Evolutionary conservation across 2,329 filamentous ascomycete genomes (phyloP).

Genomic region (Ploettnerulaceae sp.): DNA sequence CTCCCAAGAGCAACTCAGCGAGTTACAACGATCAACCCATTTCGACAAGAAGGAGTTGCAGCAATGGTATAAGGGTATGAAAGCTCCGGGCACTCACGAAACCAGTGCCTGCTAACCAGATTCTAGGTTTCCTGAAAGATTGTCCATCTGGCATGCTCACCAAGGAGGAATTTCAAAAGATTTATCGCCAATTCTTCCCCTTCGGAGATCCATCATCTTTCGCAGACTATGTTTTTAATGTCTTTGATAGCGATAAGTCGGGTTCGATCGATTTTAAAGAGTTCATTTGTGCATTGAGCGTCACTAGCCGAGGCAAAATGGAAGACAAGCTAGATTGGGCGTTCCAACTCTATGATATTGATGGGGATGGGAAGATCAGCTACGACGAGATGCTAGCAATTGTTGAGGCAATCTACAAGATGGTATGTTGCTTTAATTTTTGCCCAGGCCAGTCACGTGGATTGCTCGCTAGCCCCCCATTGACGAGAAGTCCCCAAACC

Average conservation of each 20-base stretch:
- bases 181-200: conserved; percentile 98
- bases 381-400: conserved; percentile 99
- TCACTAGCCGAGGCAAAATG: conserved; percentile 96
- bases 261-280: conserved; percentile 99
- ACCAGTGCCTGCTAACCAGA: conserved; percentile 14
- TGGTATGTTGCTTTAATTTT: conserved; percentile 54
- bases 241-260: conserved; percentile 96
- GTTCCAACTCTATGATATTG: conserved; percentile 98
- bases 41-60: conserved; percentile 99
- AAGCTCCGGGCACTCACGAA: neutral
- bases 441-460: conserved; percentile 4
- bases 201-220: conserved; percentile 97
- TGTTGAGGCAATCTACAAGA: conserved; percentile 99
- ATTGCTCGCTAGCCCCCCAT: neutral
- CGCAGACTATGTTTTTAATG: conserved; percentile 98
- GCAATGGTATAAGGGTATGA: conserved; percentile 98
- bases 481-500: too few species aligned
- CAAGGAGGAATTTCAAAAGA: conserved; percentile 99
- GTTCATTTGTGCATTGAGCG: conserved; percentile 96
- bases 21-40: conserved; percentile 94
- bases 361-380: conserved; percentile 97
- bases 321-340: conserved; percentile 99
- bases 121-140: conserved; percentile 89
- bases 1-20: conserved; percentile 88
- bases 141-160: conserved; percentile 95